Base-by-base conservation (phyloP, 108 stramenopile genomes). In the Asterionellopsis glacialis region DNA sequence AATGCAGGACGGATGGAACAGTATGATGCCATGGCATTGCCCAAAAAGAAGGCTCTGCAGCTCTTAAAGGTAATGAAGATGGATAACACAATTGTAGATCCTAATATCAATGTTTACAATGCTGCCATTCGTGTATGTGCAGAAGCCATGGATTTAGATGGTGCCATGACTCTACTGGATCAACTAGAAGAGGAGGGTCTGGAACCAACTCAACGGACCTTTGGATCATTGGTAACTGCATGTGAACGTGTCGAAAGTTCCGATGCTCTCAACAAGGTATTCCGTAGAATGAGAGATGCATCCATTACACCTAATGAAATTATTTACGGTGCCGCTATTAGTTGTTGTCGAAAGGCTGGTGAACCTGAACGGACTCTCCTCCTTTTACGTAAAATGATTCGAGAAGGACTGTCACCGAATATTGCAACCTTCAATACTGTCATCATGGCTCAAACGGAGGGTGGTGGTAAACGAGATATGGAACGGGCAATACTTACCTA, bases 281-380 rank as follows among this genome's bases (percentile, higher is more conserved):
- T 96, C 26, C 76, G 91, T 51, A 87, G 89, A 59, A 93, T 96
- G 92, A 88, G 84, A 51, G 64, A 66, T 1, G 81, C 77, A 15
- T 82, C 81, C 11, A 79, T 87, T 25, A 77, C 81, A 9, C 86
- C 90, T 16, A 94, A 94, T 55, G 91, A 91, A 71, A 83, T 91
- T 22, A 80, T 91, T 41, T 91, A 84, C 58, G 90, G 90, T 27
- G 90, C 90, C 14, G 90, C 85, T 47, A 87, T 91, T 41, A 82
- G 80, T 50, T 87, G 85, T 48, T 87, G 82, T 44, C 75, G 86
- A 26, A 85, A 85, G 55, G 83, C 86, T 11, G 57, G 59, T 33
- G 53, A 87, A 57, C 66, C 79, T 22, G 78, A 91, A 62, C 68
- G 84, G 26, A 77, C 86, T 0, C 59, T 85, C 6, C 57, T 81